Base-by-base conservation (phyloP, 257 asterid species). In the Scutellaria baicalensis region DNA sequence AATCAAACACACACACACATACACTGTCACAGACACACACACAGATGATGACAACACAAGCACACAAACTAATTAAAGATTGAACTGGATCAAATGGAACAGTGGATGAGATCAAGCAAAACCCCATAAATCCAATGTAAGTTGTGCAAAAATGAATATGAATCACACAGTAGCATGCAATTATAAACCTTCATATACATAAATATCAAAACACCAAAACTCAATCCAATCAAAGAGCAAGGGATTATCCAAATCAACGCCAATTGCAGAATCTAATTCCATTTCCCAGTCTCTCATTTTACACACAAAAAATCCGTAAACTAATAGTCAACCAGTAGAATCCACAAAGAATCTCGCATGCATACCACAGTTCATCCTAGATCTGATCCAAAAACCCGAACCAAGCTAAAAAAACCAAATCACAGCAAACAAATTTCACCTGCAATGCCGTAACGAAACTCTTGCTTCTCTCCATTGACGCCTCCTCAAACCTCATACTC, bases 371-470 rank as follows among this genome's bases (percentile, higher is more conserved):
- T 1, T 20, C 55, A 50, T 70, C 69, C 68, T 65, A 83, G 88
- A 89, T 81, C 93, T 56, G 83, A 85, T 73, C 77, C 68, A 0
- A 68, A 71, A 18, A 54, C 10, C 18, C 35, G 67, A 52, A 65
- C 9, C 42, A 61, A 80, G 63, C 35, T 17, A 27, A 14, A 17
- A 39, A 0, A 27, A 52, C 45, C 20, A 42, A 21, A 74, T 60
- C 16, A 42, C 21, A 67, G 40, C 49, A 31, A 17, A 17, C 23
- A 66, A 57, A 54, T 14, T 2, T 60, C 35, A 92, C 98, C 96
- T 89, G 96, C 21, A 92, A 86, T 47, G 97, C 97, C 60, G 84
- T 77, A 8, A 89, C 96, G 69, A 92, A 92, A 63, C 80, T 88
- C 87, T 86, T 88, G 81, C 93, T 89, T 66, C 87, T 79, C 86